Percentiles rank a stretch among this genome's conserved stretches.
phyloP scores from a whole-genome alignment of 257 asterid species.

The Lycium barbarum region DNA sequence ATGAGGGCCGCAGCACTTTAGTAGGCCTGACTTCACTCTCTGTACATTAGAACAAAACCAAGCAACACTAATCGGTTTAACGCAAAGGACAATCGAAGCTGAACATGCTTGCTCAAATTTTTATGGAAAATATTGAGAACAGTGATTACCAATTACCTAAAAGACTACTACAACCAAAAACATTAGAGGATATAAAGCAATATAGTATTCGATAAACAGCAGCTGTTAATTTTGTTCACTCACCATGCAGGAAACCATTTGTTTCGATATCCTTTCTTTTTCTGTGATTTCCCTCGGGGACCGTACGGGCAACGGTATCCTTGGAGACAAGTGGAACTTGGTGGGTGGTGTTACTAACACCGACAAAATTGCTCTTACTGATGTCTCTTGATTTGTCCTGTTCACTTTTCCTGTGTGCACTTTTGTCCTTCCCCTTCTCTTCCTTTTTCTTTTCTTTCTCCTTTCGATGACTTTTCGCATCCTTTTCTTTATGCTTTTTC shows the following conservation, averaged over 20 bases:
- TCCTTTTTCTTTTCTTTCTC: slow-evolving; percentile 42
- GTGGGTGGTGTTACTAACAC: slow-evolving; percentile 38
- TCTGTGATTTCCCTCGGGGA: slow-evolving; percentile 51
- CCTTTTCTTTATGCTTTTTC: slow-evolving; percentile 48
- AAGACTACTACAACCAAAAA: background rate
- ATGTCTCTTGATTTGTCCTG: slow-evolving; percentile 39
- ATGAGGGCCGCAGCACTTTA: slow-evolving; percentile 51
- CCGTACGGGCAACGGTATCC: slow-evolving; percentile 40
- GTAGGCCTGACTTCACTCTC: slow-evolving; percentile 65
- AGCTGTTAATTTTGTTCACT: slow-evolving; percentile 39
- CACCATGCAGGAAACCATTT: slow-evolving; percentile 79
- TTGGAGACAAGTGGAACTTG: slow-evolving; percentile 33
- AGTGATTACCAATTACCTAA: slow-evolving; percentile 12
- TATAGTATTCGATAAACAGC: slow-evolving; percentile 26
- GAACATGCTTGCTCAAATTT: slow-evolving; percentile 27
- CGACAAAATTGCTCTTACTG: slow-evolving; percentile 36
- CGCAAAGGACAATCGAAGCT: slow-evolving; percentile 29
- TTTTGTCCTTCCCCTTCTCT: slow-evolving; percentile 45
- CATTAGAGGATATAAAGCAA: background rate
- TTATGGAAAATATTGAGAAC: background rate
- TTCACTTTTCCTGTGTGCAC: slow-evolving; percentile 47
- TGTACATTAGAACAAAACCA: slow-evolving; percentile 45
- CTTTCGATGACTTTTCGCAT: slow-evolving; percentile 48
- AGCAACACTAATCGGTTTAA: slow-evolving; percentile 44
- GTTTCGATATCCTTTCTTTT: slow-evolving; percentile 58